These are phyloP conservation scores for Vigna hirtella DNA, from an alignment of 306 rosid species.

Conservation along the genomic window DNA sequence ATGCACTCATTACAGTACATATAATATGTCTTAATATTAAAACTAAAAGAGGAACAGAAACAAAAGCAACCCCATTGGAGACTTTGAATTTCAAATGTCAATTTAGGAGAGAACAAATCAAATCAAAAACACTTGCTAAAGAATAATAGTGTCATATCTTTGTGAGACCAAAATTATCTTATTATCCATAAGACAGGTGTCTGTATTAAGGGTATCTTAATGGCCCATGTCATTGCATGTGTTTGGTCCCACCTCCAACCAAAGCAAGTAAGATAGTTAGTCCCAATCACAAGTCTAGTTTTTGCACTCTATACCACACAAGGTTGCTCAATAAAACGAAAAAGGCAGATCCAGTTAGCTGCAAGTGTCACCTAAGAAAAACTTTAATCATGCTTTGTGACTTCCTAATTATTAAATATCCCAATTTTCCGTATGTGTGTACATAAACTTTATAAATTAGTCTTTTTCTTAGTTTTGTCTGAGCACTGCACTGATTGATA, in stretches of 20 bases:
- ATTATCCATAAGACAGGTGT: conserved; percentile 52
- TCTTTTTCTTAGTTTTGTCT: conserved; percentile 36
- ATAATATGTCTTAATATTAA: background rate
- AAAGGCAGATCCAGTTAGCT: conserved; percentile 41
- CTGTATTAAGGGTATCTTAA: conserved; percentile 49
- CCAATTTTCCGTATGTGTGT: background rate
- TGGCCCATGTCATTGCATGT: conserved; percentile 33
- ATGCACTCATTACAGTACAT: background rate
- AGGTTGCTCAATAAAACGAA: conserved; percentile 32
- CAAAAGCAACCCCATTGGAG: background rate
- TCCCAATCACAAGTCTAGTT: conserved; percentile 60
- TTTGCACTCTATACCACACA: conserved; percentile 36
- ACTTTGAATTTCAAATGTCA: conserved; percentile 17
- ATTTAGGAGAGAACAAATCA: conserved; percentile 41
- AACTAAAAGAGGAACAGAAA: conserved; percentile 12
- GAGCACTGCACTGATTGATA: conserved; percentile 41
- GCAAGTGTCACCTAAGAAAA: conserved; percentile 40
- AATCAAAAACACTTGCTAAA: conserved; percentile 16
- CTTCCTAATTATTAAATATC: conserved; percentile 9
- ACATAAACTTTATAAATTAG: conserved; percentile 27
- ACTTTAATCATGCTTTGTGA: conserved; percentile 43
- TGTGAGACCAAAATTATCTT: conserved; percentile 52
- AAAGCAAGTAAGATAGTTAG: conserved; percentile 50
- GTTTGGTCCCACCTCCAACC: conserved; percentile 42
- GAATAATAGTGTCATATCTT: conserved; percentile 49